Evolutionary conservation across 2,329 filamentous ascomycete genomes (phyloP), one percentile per base, ranked within the genome.

Genomic region (Fusarium pininemorale): DNA sequence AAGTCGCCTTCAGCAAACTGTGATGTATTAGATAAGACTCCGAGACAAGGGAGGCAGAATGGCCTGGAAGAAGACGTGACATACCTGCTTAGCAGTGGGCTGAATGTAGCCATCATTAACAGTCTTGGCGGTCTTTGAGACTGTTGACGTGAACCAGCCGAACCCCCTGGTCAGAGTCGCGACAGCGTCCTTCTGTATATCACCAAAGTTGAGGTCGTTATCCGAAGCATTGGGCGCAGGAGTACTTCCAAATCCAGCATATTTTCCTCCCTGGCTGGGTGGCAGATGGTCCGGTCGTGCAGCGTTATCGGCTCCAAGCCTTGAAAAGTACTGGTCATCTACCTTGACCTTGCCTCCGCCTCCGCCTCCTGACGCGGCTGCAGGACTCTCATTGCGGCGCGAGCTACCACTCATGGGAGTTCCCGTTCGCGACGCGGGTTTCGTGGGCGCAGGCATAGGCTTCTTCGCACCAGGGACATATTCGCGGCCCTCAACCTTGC

Each of bases 101-200:
- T 97, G 95, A 61, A 99, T 94, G 84, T 94, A 98, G 39, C 92
- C 90, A 75, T 96, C 93, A 81, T 98, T 97, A 30, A 98, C 92
- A 22, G 90, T 94, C 86, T 97, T 97, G 42, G 95, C 96, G 74
- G 94, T 93, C 87, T 96, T 98, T 32, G 91, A 91, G 47, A 98
- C 94, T 18, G 94, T 95, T 39, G 90, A 93, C 24, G 94, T 90
- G 79, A 98, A 94, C 95, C 96, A 98, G 14, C 96, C 96, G 79
- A 98, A 97, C 1, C 96, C 94, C 83, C 97, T 98, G 35, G 91
- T 94, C 77, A 99, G 83, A 22, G 96, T 95, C 3, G 90, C 95
- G 72, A 98, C 87, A 0, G 96, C 95, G 81, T 99, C 96, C 80
- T 92, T 93, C 82, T 98, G 94, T 80, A 98, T 90, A 62, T 98